Base-by-base conservation (phyloP, 257 asterid genomes). In the Galeopsis tetrahit region DNA sequence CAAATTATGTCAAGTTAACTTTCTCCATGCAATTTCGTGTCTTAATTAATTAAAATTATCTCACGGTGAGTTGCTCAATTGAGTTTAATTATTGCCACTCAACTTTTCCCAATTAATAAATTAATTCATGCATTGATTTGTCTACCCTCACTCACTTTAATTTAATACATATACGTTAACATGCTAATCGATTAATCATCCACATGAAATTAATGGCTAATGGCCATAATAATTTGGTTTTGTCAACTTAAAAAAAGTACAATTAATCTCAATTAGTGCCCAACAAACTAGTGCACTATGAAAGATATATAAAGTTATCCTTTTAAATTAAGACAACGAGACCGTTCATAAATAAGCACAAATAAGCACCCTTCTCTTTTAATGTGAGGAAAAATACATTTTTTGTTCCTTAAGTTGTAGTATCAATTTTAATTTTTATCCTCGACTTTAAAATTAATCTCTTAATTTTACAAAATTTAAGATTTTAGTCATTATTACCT, bases 31-130 rank as follows among this genome's bases (percentile, higher is more conserved):
- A 81, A 72, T 56, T 74, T 46, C 10, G 10, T 10, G 6, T 33
- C 6, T 15, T 46, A 40, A 10, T 69, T 76, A 62, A 61, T 21
- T 21, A 39, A 76, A 57, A 69, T 72, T 68, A 63, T 67, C n/a
- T 28, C 10, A 69, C 4, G 5, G 43, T 21, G 33, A 15, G 56
- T 49, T 5, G 53, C 66, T 28, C 38, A 69, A 57, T 57, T 69
- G 49, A 38, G 67, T 68, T 80, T 70, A 66, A 67, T 78, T 78
- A 64, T 71, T 79, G 68, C 80, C 69, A 72, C 78, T 70, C 40
- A 42, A 43, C 68, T 39, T 78, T 60, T 10, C 4, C 48, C 32
- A 40, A 35, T 5, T 21, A 8, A 32, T 56, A 17, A 40, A 35
- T 5, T 21, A 8, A 32, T 56, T 51, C 70, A 63, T 72, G 57